Base-by-base conservation (phyloP, 306 rosid species). In the Psophocarpus tetragonolobus region DNA sequence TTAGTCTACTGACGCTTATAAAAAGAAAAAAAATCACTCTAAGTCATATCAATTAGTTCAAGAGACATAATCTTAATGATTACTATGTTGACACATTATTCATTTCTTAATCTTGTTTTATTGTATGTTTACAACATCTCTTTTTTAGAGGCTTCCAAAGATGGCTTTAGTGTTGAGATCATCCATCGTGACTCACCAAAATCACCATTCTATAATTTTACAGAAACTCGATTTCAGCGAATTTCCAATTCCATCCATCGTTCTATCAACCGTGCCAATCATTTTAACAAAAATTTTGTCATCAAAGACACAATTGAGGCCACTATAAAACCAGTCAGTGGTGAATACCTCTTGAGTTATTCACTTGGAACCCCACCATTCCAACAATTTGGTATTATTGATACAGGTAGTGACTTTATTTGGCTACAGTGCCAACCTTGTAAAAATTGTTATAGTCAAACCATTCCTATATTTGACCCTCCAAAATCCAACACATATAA, bases 301-400 rank as follows among this genome's bases (percentile, higher is more conserved):
- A 1, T 48, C 0, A 0, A 41, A 0, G 60, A 61, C 14, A 12
- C 75, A 8, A 51, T 65, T 0, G 50, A 77, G 11, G 11, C 89
- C 11, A 60, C 39, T 0, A 2, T 88, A 2, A 6, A 0, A 1
- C 7, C 32, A 0, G 24, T 73, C 12, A 0, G 0, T 0, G 90
- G 87, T 0, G 89, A 84, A n/a, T 91, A 86, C 38, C 83, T 89
- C 9, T 47, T 91, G 92, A 58, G 54, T 0, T 23, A 86, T 13
- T 73, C 87, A 0, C 2, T 91, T 5, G 97, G 97, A 8, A 87
- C 92, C 3, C 97, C 97, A 0, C 85, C 87, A 0, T 27, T 84
- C 33, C 4, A 66, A 2, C 6, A 81, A 29, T 15, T 62, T 0
- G 93, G 85, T 33, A 27, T 84, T 4, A 86, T 74, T 3, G 93